Percentiles rank a stretch among this genome's conserved stretches.
These are phyloP conservation scores for Pseudopyrenochaeta lycopersici DNA, from an alignment of 2,329 filamentous ascomycete genomes.

Conservation along the genomic window DNA sequence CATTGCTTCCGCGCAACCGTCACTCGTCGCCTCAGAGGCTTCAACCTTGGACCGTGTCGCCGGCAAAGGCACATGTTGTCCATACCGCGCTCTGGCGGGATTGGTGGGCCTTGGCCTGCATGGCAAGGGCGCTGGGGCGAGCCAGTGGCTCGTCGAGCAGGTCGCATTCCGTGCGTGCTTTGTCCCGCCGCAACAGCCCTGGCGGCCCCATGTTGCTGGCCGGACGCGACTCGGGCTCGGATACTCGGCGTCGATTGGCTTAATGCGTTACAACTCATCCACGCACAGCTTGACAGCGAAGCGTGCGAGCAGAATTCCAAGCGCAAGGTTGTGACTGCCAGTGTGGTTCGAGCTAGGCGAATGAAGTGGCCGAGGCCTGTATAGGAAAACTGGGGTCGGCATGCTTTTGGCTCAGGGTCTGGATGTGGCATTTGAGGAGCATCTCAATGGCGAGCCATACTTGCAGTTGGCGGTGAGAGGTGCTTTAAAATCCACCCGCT, in stretches of 20 bases:
- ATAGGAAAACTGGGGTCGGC: not conserved
- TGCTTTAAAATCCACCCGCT: not conserved
- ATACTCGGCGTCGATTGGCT: slow-evolving; percentile 11
- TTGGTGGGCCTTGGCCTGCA: slow-evolving; percentile 2
- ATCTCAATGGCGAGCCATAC: not conserved
- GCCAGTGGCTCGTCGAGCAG: slow-evolving; percentile 4
- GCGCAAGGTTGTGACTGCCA: too few species aligned
- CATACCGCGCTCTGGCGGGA: not conserved
- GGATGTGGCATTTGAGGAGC: not conserved
- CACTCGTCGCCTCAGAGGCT: not conserved
- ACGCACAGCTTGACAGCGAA: slow-evolving; percentile 19
- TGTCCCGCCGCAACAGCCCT: not conserved
- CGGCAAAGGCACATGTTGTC: not conserved
- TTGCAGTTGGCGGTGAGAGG: slow-evolving; percentile 1
- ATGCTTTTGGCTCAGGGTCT: not conserved
- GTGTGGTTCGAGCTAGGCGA: not conserved
- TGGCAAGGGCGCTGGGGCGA: not conserved
- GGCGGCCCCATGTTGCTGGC: slow-evolving; percentile 3
- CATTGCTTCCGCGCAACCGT: not conserved
- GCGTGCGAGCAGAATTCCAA: not conserved
- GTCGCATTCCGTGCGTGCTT: slow-evolving; percentile 4
- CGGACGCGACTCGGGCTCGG: slow-evolving; percentile 6
- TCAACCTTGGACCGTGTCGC: not conserved
- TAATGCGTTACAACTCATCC: slow-evolving; percentile 17
- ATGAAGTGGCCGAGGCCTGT: not conserved